Conservation (phyloP, 805 yeast genomes). For the Starmerella sp. region DNA sequence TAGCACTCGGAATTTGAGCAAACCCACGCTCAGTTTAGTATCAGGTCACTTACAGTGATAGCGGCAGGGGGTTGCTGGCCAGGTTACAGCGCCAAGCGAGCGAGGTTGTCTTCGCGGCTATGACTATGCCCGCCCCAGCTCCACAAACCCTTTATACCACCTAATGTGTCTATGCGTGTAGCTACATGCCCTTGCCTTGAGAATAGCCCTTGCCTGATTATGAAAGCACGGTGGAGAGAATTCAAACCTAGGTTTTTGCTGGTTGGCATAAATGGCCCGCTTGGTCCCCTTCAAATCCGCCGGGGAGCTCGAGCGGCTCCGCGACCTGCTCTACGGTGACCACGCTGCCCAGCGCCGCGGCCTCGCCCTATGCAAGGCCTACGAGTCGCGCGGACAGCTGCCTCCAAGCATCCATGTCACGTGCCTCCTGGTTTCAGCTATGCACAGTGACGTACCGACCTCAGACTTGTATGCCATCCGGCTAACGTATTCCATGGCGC, state of each 20-base stretch:
- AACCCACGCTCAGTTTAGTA: neutral
- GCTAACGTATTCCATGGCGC: conserved; percentile 30
- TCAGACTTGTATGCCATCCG: conserved; percentile 23
- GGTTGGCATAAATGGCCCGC: conserved; percentile 9
- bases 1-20: neutral
- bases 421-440: conserved; percentile 20
- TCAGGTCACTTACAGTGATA: neutral
- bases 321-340: conserved; percentile 19
- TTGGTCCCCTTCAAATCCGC: conserved; percentile 18
- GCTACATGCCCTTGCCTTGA: neutral
- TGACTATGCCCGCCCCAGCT: conserved; percentile 1
- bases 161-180: neutral
- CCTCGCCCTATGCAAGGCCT: conserved; percentile 19
- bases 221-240: neutral
- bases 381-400: conserved; percentile 22
- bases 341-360: conserved; percentile 17
- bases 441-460: conserved; percentile 20
- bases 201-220: neutral
- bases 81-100: neutral
- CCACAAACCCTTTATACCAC: neutral
- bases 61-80: neutral
- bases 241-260: neutral
- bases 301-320: conserved; percentile 16
- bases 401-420: conserved; percentile 25
- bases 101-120: neutral